Evolutionary conservation across 2,329 filamentous ascomycete genomes (phyloP).

Genomic region (Parastagonospora avenae): DNA sequence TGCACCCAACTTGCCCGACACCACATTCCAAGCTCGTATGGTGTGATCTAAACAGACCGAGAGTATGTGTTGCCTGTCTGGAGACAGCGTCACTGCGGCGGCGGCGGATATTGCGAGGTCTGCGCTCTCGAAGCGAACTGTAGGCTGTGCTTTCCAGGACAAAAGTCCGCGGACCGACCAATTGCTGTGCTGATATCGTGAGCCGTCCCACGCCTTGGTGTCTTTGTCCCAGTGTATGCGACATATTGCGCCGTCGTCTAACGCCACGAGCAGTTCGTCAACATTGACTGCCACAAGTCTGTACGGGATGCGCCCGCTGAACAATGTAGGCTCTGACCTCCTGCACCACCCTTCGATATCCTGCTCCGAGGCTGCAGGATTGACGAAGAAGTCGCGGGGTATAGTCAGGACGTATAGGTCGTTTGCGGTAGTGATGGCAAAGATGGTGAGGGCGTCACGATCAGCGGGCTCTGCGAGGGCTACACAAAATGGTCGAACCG

Average conservation of each 20-base stretch:
- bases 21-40: conserved; percentile 85
- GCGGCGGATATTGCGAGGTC: conserved; percentile 66
- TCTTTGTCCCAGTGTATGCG: conserved; percentile 56
- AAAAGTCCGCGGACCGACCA: conserved; percentile 69
- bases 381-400: conserved; percentile 79
- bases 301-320: conserved; percentile 80
- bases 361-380: conserved; percentile 70
- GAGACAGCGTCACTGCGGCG: conserved; percentile 60
- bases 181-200: conserved; percentile 73
- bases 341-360: conserved; percentile 79
- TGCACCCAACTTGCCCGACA: conserved; percentile 76
- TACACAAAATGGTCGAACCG: conserved; percentile 77
- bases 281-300: conserved; percentile 76
- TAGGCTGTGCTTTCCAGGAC: conserved; percentile 68
- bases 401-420: conserved; percentile 85
- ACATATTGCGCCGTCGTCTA: conserved; percentile 79
- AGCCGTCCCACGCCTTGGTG: conserved; percentile 66
- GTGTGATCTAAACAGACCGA: conserved; percentile 89
- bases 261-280: conserved; percentile 76
- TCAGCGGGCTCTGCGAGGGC: conserved; percentile 80
- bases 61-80: conserved; percentile 63
- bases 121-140: conserved; percentile 68
- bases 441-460: conserved; percentile 77
- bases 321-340: conserved; percentile 71
- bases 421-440: conserved; percentile 78